phyloP scores from a whole-genome alignment of 257 asterid species.

The Capsicum chinense region DNA sequence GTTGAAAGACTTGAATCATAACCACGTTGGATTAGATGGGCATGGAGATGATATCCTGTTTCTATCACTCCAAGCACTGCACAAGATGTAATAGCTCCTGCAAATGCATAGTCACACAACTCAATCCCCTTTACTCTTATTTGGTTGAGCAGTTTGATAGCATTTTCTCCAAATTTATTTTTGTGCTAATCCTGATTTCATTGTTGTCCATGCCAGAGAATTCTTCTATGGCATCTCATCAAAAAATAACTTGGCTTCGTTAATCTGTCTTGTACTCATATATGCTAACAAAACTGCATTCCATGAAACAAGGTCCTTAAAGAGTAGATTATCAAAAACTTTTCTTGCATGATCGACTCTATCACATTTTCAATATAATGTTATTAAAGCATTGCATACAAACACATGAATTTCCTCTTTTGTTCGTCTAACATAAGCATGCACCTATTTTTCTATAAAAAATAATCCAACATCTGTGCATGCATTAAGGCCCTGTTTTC shows the following conservation, averaged over 20 bases:
- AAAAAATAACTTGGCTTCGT: conserved; percentile 58
- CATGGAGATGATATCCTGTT: conserved; percentile 74
- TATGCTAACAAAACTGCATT: conserved; percentile 65
- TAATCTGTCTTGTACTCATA: conserved; percentile 49
- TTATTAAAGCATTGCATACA: conserved; percentile 61
- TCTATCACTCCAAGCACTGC: conserved; percentile 69
- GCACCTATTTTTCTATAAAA: conserved; percentile 67
- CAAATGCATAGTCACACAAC: conserved; percentile 69
- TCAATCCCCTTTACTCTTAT: conserved; percentile 60
- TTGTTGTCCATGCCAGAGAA: conserved; percentile 61
- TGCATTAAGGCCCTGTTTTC: conserved; percentile 43
- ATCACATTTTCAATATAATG: conserved; percentile 67
- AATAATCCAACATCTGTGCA: conserved; percentile 62
- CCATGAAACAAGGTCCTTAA: conserved; percentile 73
- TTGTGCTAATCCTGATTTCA: conserved; percentile 71
- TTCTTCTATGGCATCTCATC: conserved; percentile 53
- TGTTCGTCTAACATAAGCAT: conserved; percentile 58
- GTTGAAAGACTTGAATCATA: conserved; percentile 74
- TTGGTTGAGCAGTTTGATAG: conserved; percentile 57
- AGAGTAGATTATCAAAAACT: conserved; percentile 47
- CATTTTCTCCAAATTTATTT: conserved; percentile 67
- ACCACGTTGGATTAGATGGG: conserved; percentile 63
- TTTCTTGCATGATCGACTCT: conserved; percentile 54
- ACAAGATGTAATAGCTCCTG: conserved; percentile 75
- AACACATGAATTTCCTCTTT: conserved; percentile 54